phyloP scores from a whole-genome alignment of 495 filamentous ascomycete species.

The Aspergillus hancockii region DNA sequence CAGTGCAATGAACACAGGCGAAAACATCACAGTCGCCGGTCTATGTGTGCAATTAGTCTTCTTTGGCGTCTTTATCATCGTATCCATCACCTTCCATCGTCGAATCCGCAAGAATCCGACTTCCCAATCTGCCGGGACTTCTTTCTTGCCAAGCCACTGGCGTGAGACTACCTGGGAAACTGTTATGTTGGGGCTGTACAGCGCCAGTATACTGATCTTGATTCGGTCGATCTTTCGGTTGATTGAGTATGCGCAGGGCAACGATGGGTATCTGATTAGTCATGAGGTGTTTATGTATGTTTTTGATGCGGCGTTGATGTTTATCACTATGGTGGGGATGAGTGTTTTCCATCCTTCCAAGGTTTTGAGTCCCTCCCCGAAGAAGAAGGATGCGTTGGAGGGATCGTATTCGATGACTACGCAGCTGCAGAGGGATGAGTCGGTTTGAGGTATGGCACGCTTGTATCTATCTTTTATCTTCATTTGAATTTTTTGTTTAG shows the following conservation, averaged over 20 bases:
- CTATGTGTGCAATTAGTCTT: constrained; percentile 42
- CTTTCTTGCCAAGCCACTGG: constrained; percentile 40
- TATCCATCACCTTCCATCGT: constrained; percentile 34
- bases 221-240: constrained; percentile 62
- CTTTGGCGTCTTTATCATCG: constrained; percentile 44
- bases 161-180: constrained; percentile 32
- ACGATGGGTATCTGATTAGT: constrained; percentile 47
- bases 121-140: background rate
- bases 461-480: no score
- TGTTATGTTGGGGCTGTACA: constrained; percentile 50
- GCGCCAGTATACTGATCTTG: constrained; percentile 54
- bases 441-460: no score
- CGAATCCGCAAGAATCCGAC: constrained; percentile 33
- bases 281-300: constrained; percentile 63
- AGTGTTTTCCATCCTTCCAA: constrained; percentile 28
- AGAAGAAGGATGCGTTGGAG: background rate
- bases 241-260: constrained; percentile 61
- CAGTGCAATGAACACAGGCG: constrained; percentile 26
- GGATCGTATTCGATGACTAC: background rate
- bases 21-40: constrained; percentile 44
- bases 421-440: background rate
- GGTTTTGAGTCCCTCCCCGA: background rate
- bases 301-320: constrained; percentile 63
- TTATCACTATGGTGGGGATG: constrained; percentile 51
- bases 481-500: no score